These are phyloP conservation scores for Mikania micrantha DNA, from an alignment of 129 eudicot species.

Conservation along the genomic window DNA sequence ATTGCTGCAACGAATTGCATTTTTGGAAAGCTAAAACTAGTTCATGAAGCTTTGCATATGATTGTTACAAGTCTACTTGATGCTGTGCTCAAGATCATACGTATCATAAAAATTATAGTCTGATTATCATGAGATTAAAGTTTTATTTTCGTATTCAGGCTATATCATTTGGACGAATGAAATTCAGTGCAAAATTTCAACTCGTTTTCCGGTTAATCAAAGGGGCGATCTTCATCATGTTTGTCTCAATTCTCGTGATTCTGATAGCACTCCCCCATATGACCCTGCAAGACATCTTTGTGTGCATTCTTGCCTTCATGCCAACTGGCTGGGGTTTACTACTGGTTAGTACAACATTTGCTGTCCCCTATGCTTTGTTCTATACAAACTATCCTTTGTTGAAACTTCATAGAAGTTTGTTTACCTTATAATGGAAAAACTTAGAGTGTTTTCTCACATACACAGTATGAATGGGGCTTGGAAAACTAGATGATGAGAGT, in stretches of 20 bases:
- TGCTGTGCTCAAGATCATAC: neutral
- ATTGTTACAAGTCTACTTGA: neutral
- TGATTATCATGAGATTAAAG: neutral
- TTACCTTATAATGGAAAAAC: neutral
- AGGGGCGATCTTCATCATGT: constrained; percentile 72
- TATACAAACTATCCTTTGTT: neutral
- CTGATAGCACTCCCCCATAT: constrained; percentile 62
- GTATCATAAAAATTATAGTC: neutral
- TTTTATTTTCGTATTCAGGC: constrained; percentile 38
- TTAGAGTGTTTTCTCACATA: too few relatives aligned
- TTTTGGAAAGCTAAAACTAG: neutral
- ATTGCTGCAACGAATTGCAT: neutral
- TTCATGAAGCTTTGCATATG: neutral
- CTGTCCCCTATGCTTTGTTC: neutral
- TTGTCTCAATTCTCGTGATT: constrained; percentile 57
- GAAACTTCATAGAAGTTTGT: neutral
- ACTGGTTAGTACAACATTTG: constrained; percentile 56
- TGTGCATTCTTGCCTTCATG: constrained; percentile 94
- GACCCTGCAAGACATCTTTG: constrained; percentile 65
- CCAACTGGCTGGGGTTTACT: constrained; percentile 98
- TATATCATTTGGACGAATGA: constrained; percentile 86
- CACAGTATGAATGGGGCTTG: neutral
- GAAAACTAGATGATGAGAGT: neutral
- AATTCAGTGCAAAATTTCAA: constrained; percentile 86
- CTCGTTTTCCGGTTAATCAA: constrained; percentile 84